These are phyloP conservation scores for Lolium rigidum DNA, from an alignment of 176 grass and related monocot species.

Conservation along the genomic window DNA sequence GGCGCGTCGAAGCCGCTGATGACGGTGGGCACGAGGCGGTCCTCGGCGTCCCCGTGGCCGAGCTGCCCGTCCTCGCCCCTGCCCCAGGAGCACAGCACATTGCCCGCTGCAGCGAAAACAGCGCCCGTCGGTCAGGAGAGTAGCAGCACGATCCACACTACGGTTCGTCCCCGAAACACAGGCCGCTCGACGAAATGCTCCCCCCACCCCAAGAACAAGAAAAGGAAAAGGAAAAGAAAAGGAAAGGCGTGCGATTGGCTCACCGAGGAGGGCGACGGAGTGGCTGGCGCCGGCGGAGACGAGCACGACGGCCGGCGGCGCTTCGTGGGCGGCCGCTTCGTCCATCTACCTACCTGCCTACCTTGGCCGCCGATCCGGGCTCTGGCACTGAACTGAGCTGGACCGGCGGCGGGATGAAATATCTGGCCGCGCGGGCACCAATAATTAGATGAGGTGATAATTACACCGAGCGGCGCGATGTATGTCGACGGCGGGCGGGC, in stretches of 20 bases:
- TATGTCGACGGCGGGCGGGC: slow-evolving; percentile 14
- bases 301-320: slow-evolving; percentile 56
- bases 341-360: slow-evolving; percentile 41
- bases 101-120: slow-evolving; percentile 59
- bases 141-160: not conserved
- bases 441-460: not conserved
- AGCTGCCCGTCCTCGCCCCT: slow-evolving; percentile 98
- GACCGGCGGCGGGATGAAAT: not conserved
- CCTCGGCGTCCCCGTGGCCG: slow-evolving; percentile 94
- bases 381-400: not conserved
- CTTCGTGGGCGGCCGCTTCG: slow-evolving; percentile 29
- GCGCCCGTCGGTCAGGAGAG: not conserved
- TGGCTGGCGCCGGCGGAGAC: slow-evolving; percentile 95
- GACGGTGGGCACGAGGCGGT: slow-evolving; percentile 81
- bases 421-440: not conserved
- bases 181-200: slow-evolving; percentile 22
- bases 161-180: not conserved
- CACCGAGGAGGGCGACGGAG: slow-evolving; percentile 95
- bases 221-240: not conserved
- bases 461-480: not conserved
- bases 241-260: not conserved
- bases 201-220: not conserved
- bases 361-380: not conserved
- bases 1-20: slow-evolving; percentile 69
- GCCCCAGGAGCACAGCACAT: slow-evolving; percentile 93